These are phyloP conservation scores for Pleurotus ostreatus DNA, from an alignment of 768 basidiomycete species.

Conservation along the genomic window DNA sequence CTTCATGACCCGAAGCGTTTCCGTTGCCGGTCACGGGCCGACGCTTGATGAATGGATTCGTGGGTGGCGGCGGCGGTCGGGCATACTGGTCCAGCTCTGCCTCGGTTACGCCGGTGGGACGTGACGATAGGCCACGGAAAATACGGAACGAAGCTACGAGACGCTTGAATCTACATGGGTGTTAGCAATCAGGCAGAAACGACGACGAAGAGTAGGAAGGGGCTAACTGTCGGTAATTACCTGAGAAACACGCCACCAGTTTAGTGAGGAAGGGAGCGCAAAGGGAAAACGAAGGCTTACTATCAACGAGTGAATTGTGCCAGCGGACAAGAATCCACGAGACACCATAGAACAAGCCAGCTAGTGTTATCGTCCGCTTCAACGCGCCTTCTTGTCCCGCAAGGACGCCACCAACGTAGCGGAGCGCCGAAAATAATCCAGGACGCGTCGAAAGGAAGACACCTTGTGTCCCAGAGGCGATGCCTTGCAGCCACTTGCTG, in stretches of 20 bases:
- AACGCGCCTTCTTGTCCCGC: constrained; percentile 12
- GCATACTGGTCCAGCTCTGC: constrained; percentile 30
- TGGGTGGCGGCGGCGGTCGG: constrained; percentile 34
- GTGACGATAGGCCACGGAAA: constrained; percentile 27
- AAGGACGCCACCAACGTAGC: background rate
- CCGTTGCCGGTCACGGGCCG: background rate
- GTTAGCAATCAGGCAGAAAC: background rate
- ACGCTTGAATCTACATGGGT: constrained; percentile 23
- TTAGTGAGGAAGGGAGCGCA: background rate
- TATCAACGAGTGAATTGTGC: constrained; percentile 39
- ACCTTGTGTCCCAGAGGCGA: constrained; percentile 9
- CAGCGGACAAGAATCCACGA: constrained; percentile 36
- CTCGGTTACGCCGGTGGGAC: constrained; percentile 13
- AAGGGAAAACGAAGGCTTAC: constrained; percentile 17
- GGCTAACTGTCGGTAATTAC: constrained; percentile 30
- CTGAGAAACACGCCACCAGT: constrained; percentile 11
- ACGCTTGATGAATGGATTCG: constrained; percentile 36
- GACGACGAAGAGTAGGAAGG: background rate
- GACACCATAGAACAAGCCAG: constrained; percentile 17
- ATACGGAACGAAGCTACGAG: constrained; percentile 35
- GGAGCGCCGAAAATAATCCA: background rate
- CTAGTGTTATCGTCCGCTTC: constrained; percentile 10
- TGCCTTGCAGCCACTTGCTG: background rate
- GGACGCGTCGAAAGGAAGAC: background rate
- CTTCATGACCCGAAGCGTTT: background rate